Evolutionary conservation across 257 asterid species (phyloP), one percentile per base, ranked within the genome.

Genomic region (Jaltomata sinuosa): DNA sequence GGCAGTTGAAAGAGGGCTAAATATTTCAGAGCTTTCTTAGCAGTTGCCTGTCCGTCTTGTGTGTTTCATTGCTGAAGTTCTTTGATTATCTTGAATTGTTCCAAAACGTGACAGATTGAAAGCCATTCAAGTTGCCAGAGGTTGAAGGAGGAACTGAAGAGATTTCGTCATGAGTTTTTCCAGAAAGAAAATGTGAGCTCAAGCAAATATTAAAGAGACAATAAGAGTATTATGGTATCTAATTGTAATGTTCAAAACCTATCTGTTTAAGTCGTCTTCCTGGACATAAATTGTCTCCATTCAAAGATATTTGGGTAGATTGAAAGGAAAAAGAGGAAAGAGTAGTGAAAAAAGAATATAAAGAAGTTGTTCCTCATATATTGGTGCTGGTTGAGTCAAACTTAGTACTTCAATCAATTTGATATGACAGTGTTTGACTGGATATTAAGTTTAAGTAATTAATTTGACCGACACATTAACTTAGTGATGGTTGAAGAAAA

Each of bases 101-200:
- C 45, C 34, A 57, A 42, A 50, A 59, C 25, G 59, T 32, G 57
- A 61, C 87, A 86, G 92, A 77, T 89, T 80, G 92, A 89, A 67
- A 83, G 76, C 47, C 88, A 68, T 8, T 83, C 85, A 38, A 84
- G 80, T 83, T 87, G 45, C 86, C 89, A 84, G 50, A 71, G 67
- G 69, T 84, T 89, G 89, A 87, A 88, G 82, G 87, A 87, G 82
- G 88, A 89, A 68, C 69, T 87, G 81, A 86, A 89, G 65, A 84
- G 86, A 76, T 54, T 83, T 55, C 78, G 29, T 10, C 77, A 84
- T 47, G 89, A 88, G 79, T 68, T 71, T 82, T 80, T 19, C 27
- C 82, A 36, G 69, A 89, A 83, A 81, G 92, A 89, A 82, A 83
- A 62, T 40, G 90, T 87, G 83, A 87, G 90, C 14, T 77, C 34